Base-by-base conservation (phyloP, 768 basidiomycete species). In the Russula abietina region DNA sequence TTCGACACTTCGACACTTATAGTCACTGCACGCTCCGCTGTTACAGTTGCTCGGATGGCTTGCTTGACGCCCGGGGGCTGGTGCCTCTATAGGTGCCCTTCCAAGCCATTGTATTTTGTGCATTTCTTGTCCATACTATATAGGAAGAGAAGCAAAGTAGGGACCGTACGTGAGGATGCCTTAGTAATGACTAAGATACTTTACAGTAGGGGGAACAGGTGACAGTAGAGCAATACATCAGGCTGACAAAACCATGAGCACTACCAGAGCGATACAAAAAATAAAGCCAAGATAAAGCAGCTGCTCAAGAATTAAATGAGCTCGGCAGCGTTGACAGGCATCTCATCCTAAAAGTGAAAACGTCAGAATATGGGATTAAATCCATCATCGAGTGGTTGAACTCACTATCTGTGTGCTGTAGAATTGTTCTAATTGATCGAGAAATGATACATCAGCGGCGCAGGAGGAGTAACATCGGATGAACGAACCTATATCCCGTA, bases 311-410 rank as follows among this genome's bases (percentile, higher is more conserved):
- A 39, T 81, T 82, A 97, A 71, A 98, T 96, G 64, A 97, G 86
- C 75, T 98, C 95, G 51, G 95, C 95, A 62, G 96, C 95, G 74
- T 98, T 97, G 64, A 97, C 90, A 7, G 92, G 95, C 95, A 98
- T 98, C 81, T 98, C 96, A 71, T 97, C 94, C 89, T 97, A 71
- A 63, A 57, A 67, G 41, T 30, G 69, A 57, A 24, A 59, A 55
- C 38, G 58, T 73, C 65, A 77, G 69, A 65, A 61, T 33, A 22
- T 55, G 52, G 32, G 19, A 54, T 52, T 32, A 57, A 48, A 52
- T 22, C 22, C 22, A 32, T 8, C 7, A 12, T n/a, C n/a, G n/a
- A 49, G 32, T 30, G 54, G 33, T 60, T 58, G 62, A 61, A 71
- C 83, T 74, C 74, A 92, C 91, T 71, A 94, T 93, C 72, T 93